phyloP scores from a whole-genome alignment of 2,329 filamentous ascomycete genomes.

The Colletotrichum truncatum region DNA sequence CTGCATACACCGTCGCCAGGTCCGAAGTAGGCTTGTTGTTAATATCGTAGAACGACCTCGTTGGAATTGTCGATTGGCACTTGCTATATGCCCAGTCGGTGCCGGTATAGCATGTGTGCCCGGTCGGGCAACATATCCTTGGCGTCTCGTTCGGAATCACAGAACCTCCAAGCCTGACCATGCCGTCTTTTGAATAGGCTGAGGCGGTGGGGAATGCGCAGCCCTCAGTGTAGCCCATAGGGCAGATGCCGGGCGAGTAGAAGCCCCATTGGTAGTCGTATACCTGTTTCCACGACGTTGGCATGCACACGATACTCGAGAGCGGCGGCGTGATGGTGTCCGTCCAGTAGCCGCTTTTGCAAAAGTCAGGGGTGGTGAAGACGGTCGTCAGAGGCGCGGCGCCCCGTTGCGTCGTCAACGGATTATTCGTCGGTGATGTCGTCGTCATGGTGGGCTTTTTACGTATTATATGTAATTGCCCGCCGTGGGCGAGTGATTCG shows the following conservation, averaged over 20 bases:
- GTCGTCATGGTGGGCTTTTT: constrained; percentile 5
- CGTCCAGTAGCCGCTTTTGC: constrained; percentile 15
- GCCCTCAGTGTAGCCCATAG: constrained; percentile 26
- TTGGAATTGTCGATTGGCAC: constrained; percentile 29
- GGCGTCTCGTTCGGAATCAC: constrained; percentile 21
- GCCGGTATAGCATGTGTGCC: constrained; percentile 16
- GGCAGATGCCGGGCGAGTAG: constrained; percentile 32
- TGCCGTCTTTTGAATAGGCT: background rate
- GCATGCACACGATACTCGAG: constrained; percentile 25
- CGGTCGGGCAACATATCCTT: constrained; percentile 20
- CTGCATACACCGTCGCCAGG: constrained; percentile 28
- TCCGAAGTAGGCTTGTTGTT: background rate
- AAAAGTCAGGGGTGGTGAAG: constrained; percentile 29
- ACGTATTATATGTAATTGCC: background rate
- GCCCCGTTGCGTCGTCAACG: constrained; percentile 17
- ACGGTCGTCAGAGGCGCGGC: constrained; percentile 27
- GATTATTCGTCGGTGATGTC: constrained; percentile 13
- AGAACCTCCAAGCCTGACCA: background rate
- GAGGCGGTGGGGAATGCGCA: constrained; percentile 20
- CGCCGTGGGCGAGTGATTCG: background rate
- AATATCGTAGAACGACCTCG: constrained; percentile 1
- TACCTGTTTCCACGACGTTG: constrained; percentile 24
- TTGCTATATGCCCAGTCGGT: constrained; percentile 22
- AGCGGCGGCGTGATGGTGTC: constrained; percentile 23
- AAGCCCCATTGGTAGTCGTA: constrained; percentile 28